Conservation (phyloP, 306 rosid genomes). For the Comarum palustre region DNA sequence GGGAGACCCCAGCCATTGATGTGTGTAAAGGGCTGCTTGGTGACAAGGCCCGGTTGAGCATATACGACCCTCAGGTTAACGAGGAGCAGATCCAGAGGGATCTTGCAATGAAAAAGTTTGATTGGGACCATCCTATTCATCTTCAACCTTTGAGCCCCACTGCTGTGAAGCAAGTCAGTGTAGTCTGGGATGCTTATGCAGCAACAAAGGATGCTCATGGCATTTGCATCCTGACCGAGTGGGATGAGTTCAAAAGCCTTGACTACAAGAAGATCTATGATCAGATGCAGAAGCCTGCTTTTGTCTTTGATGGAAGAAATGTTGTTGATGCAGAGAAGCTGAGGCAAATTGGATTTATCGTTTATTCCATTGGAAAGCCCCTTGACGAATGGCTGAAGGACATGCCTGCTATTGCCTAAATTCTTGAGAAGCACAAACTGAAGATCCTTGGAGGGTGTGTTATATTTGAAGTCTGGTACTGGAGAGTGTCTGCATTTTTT, state of each 20-base stretch:
- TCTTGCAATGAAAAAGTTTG: constrained; percentile 76
- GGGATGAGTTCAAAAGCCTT: constrained; percentile 76
- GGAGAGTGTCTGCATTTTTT: constrained; percentile 28
- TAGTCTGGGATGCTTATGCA: constrained; percentile 62
- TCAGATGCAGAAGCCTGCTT: constrained; percentile 83
- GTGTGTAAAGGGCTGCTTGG: constrained; percentile 81
- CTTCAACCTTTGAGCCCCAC: constrained; percentile 72
- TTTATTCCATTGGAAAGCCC: constrained; percentile 80
- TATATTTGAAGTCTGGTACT: constrained; percentile 18
- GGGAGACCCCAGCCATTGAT: constrained; percentile 89
- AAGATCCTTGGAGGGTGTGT: constrained; percentile 17
- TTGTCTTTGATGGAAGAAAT: constrained; percentile 75
- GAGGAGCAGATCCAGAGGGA: constrained; percentile 71
- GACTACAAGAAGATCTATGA: constrained; percentile 62
- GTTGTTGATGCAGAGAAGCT: constrained; percentile 56
- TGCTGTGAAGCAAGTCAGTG: constrained; percentile 53
- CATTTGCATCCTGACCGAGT: constrained; percentile 66
- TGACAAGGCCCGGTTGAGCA: constrained; percentile 73
- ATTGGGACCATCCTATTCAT: constrained; percentile 86
- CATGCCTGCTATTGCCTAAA: constrained; percentile 80
- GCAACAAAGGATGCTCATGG: constrained; percentile 79
- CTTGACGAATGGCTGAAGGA: constrained; percentile 85
- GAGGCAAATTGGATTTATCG: constrained; percentile 77
- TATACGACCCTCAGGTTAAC: constrained; percentile 73
- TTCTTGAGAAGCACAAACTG: constrained; percentile 15